phyloP scores from a whole-genome alignment of 345 rosid genomes.

The Gossypium mustelinum region DNA sequence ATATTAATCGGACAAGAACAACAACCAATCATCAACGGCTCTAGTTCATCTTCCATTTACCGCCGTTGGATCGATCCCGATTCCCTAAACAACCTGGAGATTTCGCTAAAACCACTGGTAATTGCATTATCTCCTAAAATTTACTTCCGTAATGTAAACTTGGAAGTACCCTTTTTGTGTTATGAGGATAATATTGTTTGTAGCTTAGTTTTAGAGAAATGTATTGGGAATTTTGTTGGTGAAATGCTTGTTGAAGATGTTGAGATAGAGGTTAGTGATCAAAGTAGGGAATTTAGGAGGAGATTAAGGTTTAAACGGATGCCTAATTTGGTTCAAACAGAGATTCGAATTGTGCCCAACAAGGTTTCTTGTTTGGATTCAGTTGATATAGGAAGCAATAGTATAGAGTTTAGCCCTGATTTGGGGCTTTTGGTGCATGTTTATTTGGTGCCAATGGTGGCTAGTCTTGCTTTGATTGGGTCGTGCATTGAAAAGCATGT shows the following conservation, averaged over 20 bases:
- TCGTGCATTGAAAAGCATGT: not conserved
- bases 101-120: slow-evolving; percentile 42
- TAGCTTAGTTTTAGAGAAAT: slow-evolving; percentile 44
- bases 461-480: not conserved
- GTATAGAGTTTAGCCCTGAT: slow-evolving; percentile 39
- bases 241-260: slow-evolving; percentile 2
- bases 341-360: not conserved
- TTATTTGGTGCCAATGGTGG: slow-evolving; percentile 16
- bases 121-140: not conserved
- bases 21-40: slow-evolving; percentile 17
- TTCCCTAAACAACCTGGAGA: slow-evolving; percentile 23
- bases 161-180: slow-evolving; percentile 28
- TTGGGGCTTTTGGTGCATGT: slow-evolving; percentile 58
- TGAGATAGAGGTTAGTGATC: not conserved
- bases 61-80: slow-evolving; percentile 12
- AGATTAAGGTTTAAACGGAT: not conserved
- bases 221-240: slow-evolving; percentile 34
- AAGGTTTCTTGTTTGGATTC: slow-evolving; percentile 21
- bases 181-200: slow-evolving; percentile 59
- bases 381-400: slow-evolving; percentile 24
- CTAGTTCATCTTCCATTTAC: slow-evolving; percentile 23
- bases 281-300: not conserved
- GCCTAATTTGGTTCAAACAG: slow-evolving; percentile 3
- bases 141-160: not conserved
- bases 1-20: slow-evolving; percentile 38